These are phyloP conservation scores for Barbatosphaeria neglecta DNA, from an alignment of 495 filamentous ascomycete species.

Conservation along the genomic window DNA sequence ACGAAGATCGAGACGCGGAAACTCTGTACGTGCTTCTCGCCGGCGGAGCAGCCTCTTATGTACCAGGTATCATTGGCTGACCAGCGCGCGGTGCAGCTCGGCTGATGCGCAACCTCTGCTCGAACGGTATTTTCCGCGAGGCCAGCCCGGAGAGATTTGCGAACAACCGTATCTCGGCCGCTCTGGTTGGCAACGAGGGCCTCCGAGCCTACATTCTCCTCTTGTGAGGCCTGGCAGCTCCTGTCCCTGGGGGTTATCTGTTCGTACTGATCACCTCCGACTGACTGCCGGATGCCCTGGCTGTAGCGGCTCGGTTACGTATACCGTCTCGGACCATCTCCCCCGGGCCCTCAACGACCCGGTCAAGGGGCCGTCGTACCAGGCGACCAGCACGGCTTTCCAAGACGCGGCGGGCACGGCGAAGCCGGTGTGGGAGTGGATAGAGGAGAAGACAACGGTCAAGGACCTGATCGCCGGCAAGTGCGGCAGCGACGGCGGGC, in stretches of 20 bases:
- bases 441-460: slow-evolving; percentile 14
- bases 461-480: slow-evolving; percentile 3
- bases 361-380: slow-evolving; percentile 14
- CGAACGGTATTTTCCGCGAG: slow-evolving; percentile 22
- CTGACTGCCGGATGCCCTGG: background rate
- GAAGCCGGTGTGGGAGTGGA: slow-evolving; percentile 25
- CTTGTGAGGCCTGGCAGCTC: slow-evolving; percentile 10
- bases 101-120: slow-evolving; percentile 22
- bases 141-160: slow-evolving; percentile 13
- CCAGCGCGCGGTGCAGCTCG: slow-evolving; percentile 11
- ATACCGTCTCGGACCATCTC: slow-evolving; percentile 17
- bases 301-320: slow-evolving; percentile 15
- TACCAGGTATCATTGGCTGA: too few relatives aligned
- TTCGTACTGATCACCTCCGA: too few relatives aligned
- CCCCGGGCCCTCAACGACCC: slow-evolving; percentile 18
- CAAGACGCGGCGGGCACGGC: slow-evolving; percentile 18
- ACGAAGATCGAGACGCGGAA: slow-evolving; percentile 18
- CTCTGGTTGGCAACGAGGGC: slow-evolving; percentile 18
- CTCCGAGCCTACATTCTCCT: slow-evolving; percentile 20
- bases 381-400: slow-evolving; percentile 16
- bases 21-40: slow-evolving; percentile 16
- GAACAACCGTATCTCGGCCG: slow-evolving; percentile 22
- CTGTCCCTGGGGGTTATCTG: too few relatives aligned
- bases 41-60: too few relatives aligned
- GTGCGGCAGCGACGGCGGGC: slow-evolving; percentile 3